These are phyloP conservation scores for Nakaseomyces delphensis DNA, from an alignment of 1,139 yeast genomes.

Conservation along the genomic window DNA sequence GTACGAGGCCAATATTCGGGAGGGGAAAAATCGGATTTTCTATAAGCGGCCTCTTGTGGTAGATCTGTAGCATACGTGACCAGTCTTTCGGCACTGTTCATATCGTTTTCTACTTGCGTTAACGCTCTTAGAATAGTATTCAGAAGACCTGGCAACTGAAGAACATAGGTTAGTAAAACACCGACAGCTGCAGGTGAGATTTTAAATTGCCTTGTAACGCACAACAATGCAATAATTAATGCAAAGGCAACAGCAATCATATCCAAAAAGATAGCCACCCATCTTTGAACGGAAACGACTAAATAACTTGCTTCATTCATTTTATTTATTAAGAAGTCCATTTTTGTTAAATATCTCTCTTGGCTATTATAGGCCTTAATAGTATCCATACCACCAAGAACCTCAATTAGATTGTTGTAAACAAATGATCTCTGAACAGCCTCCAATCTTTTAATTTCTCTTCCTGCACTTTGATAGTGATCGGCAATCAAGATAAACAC, in stretches of 20 bases:
- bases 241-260: slow-evolving; percentile 41
- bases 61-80: slow-evolving; percentile 61
- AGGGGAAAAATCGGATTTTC: slow-evolving; percentile 47
- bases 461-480: slow-evolving; percentile 67
- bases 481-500: slow-evolving; percentile 44
- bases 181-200: slow-evolving; percentile 67
- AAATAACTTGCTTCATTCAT: slow-evolving; percentile 68
- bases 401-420: slow-evolving; percentile 69
- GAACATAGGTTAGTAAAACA: slow-evolving; percentile 55
- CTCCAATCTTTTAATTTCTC: slow-evolving; percentile 78
- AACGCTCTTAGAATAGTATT: slow-evolving; percentile 44
- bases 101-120: slow-evolving; percentile 69
- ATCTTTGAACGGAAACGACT: slow-evolving; percentile 64
- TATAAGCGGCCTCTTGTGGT: slow-evolving; percentile 54
- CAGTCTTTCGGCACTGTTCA: slow-evolving; percentile 82
- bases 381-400: slow-evolving; percentile 61
- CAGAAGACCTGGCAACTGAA: slow-evolving; percentile 47
- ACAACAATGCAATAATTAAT: slow-evolving; percentile 46
- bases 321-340: slow-evolving; percentile 44
- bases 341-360: slow-evolving; percentile 44
- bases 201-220: slow-evolving; percentile 56
- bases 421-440: slow-evolving; percentile 68
- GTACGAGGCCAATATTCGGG: slow-evolving; percentile 50
- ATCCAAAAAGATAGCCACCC: slow-evolving; percentile 64
- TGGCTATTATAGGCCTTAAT: slow-evolving; percentile 53